Evolutionary conservation across 169 alveolate genomes (phyloP), one percentile per base, ranked within the genome.

Genomic region (Cystoisospora suis): DNA sequence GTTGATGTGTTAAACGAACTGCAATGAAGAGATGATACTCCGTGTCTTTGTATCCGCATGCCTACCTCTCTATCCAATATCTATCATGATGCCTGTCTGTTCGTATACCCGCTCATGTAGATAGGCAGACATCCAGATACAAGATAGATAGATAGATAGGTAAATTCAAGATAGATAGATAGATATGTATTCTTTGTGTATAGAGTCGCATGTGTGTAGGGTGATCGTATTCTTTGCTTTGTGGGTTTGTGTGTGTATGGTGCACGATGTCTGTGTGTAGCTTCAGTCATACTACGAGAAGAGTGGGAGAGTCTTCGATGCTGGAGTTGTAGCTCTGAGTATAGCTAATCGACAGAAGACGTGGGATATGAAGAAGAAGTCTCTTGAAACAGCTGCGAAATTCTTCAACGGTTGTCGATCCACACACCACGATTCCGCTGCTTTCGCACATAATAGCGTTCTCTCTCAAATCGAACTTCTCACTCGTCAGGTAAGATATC

Each of bases 381-480:
- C 34, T 0, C 83, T 72, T 7, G 58, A 27, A 32, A 46, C 7
- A 46, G 83, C 83, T 29, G 83, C 83, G 58, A 40, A 6, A 3
- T 34, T 34, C 58, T 72, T 72, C 53, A 44, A 20, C 4, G 83
- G 34, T 0, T 72, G 58, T 38, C 1, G 27, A 17, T 23, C 29
- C 29, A 38, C 53, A 46, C 42, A 46, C 7, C 77, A 65, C 44
- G 83, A 72, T 38, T 56, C 42, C 27, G 83, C 83, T 0, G 83
- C 83, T 56, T 72, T 72, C 53, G 83, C 83, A 29, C 83, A 72
- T 27, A 29, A 46, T 7, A 15, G 56, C 7, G 23, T 34, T 5
- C 83, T 72, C 53, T 32, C 46, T 1, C 83, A 72, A 72, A 72
- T 72, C 56, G 56, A 72, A 9, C 83, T 72, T 15, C 83, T 72